Conservation (phyloP, 306 rosid genomes). For the Amphicarpaea edgeworthii region DNA sequence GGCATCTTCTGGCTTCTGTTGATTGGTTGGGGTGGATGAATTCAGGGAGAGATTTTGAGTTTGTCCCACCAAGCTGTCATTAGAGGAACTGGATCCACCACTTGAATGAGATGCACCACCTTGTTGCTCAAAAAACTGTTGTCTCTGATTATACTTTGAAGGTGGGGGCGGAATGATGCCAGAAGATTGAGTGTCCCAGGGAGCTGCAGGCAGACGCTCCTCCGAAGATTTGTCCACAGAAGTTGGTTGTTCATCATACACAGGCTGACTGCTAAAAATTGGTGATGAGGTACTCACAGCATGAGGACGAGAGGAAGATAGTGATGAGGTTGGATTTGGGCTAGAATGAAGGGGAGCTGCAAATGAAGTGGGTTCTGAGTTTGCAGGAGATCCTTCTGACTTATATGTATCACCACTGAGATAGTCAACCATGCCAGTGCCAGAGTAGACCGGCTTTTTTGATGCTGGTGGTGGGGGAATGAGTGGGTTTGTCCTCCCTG, state of each 20-base stretch:
- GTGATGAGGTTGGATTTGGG: conserved; percentile 55
- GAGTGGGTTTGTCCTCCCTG: conserved; percentile 57
- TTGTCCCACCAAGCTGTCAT: conserved; percentile 76
- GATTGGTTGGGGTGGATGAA: conserved; percentile 64
- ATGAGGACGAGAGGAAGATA: conserved; percentile 55
- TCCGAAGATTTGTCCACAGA: conserved; percentile 65
- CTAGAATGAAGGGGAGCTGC: conserved; percentile 52
- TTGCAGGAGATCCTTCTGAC: conserved; percentile 55
- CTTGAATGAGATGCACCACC: conserved; percentile 54
- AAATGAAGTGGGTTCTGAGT: conserved; percentile 55
- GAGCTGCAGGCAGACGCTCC: conserved; percentile 73
- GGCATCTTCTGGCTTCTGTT: conserved; percentile 80
- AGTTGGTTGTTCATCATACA: conserved; percentile 72
- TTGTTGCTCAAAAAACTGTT: conserved; percentile 76
- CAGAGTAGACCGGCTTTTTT: conserved; percentile 66
- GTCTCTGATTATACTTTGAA: conserved; percentile 74
- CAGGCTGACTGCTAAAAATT: conserved; percentile 57
- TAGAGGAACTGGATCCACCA: conserved; percentile 67
- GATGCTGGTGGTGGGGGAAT: conserved; percentile 91
- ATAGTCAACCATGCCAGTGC: conserved; percentile 74
- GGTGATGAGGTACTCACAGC: conserved; percentile 56
- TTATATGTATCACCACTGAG: conserved; percentile 91
- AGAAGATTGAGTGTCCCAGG: conserved; percentile 67
- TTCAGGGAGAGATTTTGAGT: conserved; percentile 79
- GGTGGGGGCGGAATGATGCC: conserved; percentile 83